phyloP scores from a whole-genome alignment of 2,329 filamentous ascomycete species.

The Sphaerostilbella broomeana region DNA sequence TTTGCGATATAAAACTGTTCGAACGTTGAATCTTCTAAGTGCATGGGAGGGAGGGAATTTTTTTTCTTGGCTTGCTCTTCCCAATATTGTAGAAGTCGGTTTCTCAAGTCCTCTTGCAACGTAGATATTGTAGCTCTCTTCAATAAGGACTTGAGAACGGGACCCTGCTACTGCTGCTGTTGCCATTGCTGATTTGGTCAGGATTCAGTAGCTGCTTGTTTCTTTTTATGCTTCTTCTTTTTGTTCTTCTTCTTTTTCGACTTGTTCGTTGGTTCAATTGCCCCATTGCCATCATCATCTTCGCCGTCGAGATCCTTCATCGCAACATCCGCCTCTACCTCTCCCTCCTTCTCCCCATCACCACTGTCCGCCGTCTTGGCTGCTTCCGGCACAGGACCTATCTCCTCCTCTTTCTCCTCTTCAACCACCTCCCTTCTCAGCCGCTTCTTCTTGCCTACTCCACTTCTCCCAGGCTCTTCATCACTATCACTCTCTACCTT shows the following conservation, averaged over 20 bases:
- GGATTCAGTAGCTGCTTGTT: not conserved
- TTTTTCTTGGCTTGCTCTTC: too few species aligned
- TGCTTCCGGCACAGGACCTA: too few species aligned
- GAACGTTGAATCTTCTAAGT: too few species aligned
- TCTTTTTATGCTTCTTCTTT: constrained; percentile 16
- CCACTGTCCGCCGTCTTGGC: constrained; percentile 28
- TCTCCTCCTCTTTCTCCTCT: not conserved
- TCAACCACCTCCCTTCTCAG: constrained; percentile 20
- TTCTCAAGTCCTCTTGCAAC: too few species aligned
- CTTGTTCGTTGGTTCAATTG: constrained; percentile 1
- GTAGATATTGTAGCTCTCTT: too few species aligned
- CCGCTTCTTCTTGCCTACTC: constrained; percentile 33
- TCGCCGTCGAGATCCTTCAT: not conserved
- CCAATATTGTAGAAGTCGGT: too few species aligned
- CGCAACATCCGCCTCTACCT: not conserved
- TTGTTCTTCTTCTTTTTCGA: constrained; percentile 16
- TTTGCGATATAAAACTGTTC: too few species aligned
- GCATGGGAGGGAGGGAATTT: too few species aligned
- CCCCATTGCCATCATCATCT: constrained; percentile 2
- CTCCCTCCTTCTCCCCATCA: constrained; percentile 18
- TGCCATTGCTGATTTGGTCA: too few species aligned
- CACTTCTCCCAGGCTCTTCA: constrained; percentile 32
- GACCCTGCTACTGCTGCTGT: too few species aligned
- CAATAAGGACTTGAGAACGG: too few species aligned
- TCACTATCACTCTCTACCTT: constrained; percentile 29